Base-by-base conservation (phyloP, 1,284 basidiomycete genomes). In the Sporisorium sorghi region DNA sequence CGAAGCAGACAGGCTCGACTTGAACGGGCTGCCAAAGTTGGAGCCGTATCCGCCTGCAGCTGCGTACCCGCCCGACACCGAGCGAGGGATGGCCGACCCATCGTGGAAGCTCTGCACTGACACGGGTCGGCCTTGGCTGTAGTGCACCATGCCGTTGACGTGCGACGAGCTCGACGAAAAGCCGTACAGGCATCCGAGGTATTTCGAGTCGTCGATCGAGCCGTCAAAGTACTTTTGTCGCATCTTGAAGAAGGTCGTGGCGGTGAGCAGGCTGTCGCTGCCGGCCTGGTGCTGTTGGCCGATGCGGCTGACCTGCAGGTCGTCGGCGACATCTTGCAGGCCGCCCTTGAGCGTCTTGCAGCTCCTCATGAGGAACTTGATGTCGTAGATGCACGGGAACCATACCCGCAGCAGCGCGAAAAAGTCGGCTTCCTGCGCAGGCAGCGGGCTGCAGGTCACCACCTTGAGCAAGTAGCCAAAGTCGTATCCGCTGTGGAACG, bases 401-500 rank as follows among this genome's bases (percentile, higher is more conserved):
- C 96, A 99, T 77, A 90, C 91, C 72, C 88, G 89, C 28, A 99
- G 88, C 51, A 92, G 88, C 53, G 93, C 89, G 85, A 98, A 97
- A 86, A 99, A 99, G 19, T 90, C 89, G 72, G 92, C 90, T 86
- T 99, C 97, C 24, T 90, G 90, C 28, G 91, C 89, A 3, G 97
- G 97, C 69, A 99, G 86, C 44, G 93, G 92, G 80, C 91, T 88
- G 74, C 90, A 91, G 0, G 95, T 97, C 51, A 99, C 89, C 53
- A 98, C 89, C 85, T 97, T 97, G 85, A 99, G 90, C 78, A 99
- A 91, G 85, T 99, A 99, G 21, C 97, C 96, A 86, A 99, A 99
- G 86, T 99, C 96, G 86, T 99, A 99, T 32, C 96, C 97, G 84
- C 95, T 97, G 85, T 98, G 97, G 85, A 98, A 99, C 21, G 94